Evolutionary conservation across 345 rosid species (phyloP), one percentile per base, ranked within the genome.

Genomic region (Ceriops decandra): DNA sequence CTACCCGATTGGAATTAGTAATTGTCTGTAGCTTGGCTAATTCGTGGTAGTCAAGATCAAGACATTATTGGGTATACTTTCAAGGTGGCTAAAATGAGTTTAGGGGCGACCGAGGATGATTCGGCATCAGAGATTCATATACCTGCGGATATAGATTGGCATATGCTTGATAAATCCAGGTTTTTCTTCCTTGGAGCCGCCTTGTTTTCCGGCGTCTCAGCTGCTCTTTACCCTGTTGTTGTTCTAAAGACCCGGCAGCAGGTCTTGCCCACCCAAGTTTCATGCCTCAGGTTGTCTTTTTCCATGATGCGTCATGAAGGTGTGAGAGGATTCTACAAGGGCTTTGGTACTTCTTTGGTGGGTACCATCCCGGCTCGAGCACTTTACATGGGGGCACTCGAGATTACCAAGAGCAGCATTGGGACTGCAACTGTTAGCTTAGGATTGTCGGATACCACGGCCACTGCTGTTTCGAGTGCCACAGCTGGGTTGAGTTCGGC

Each of bases 281-380:
- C 97, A 4, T 84, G 89, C 72, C 72, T 81, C 77, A 84, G 74
- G 20, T 81, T 88, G 82, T 87, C 93, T 6, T 69, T 78, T 56
- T 77, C 86, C 3, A 90, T 93, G 19, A 80, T 85, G 82, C 74
- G 80, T 30, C 76, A 80, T 46, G 98, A 93, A 72, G 98, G 98
- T 64, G 38, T 85, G 8, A 83, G 81, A 69, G 98, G 97, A 5
- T 90, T 93, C 64, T 93, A 93, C 58, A 80, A 88, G 68, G 98
- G 97, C 2, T 88, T 86, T 63, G 98, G 98, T 17, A 88, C 97
- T 33, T 93, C 98, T 67, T 80, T 90, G 70, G 77, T 87, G 84
- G 98, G 98, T 31, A 90, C 98, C 4, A 83, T 90, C 79, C 98
- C 97, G 1, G 97, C 97, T 61, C 87, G 97, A 36, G 96, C 98